Conservation (phyloP, 371 early-diverging fungal genomes). For the Homolaphlyctis polyrhiza region DNA sequence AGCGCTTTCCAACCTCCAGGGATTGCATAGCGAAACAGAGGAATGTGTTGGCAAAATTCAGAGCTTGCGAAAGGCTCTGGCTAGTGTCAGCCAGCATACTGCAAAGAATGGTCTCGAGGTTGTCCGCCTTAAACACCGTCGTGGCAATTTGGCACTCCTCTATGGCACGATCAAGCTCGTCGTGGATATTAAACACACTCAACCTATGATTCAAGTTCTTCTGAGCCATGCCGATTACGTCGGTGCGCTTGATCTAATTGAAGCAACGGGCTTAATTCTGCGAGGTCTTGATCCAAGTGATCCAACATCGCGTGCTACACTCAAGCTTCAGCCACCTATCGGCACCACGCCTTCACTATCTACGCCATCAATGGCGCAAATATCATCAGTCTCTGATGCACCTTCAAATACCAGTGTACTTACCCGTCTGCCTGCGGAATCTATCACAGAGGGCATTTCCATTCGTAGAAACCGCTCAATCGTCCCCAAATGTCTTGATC, state of each 20-base stretch:
- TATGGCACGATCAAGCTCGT: constrained; percentile 63
- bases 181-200: constrained; percentile 65
- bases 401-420: neutral
- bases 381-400: too few species aligned
- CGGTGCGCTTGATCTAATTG: constrained; percentile 80
- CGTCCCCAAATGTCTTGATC: constrained; percentile 38
- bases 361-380: neutral
- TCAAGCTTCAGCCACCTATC: too few species aligned
- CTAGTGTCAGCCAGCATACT: constrained; percentile 54
- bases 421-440: neutral
- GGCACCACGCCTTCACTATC: neutral
- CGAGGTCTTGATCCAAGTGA: constrained; percentile 26
- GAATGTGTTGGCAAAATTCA: constrained; percentile 80
- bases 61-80: constrained; percentile 62
- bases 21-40: constrained; percentile 80
- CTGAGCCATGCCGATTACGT: constrained; percentile 74
- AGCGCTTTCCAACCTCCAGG: constrained; percentile 85
- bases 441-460: constrained; percentile 13
- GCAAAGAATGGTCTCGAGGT: constrained; percentile 75
- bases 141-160: constrained; percentile 63
- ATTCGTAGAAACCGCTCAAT: constrained; percentile 16
- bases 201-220: constrained; percentile 75
- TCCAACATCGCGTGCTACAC: neutral
- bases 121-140: constrained; percentile 66
- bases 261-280: constrained; percentile 59